Evolutionary conservation across 2,329 filamentous ascomycete genomes (phyloP), one percentile per base, ranked within the genome.

Genomic region (Phialophora expanda): DNA sequence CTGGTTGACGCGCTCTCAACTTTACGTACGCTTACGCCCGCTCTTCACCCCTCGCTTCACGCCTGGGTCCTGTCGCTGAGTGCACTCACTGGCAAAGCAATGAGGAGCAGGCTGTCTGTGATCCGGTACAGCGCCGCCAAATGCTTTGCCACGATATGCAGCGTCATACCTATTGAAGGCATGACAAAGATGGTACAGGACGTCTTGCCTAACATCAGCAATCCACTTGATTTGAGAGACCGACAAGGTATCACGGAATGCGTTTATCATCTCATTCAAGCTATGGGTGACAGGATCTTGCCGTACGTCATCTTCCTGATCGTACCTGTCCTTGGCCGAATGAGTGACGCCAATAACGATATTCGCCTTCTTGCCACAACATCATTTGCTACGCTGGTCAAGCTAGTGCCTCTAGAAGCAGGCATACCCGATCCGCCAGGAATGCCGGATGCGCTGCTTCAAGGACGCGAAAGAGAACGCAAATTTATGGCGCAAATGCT

Each of bases 251-350:
- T 92, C 5, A 95, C 96, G 64, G 95, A 99, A 79, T 92, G 89
- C 72, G 91, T 99, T 66, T 99, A 99, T 76, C 95, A 99, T 78
- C 83, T 99, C 66, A 99, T 99, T 70, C 92, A 96, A 66, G 93
- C 97, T 59, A 99, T 99, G 95, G 95, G 96, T 68, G 95, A 98
- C 76, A 86, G 87, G 44, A 99, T 99, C 64, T 80, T 99, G 32
- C 95, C 96, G 2, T 99, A 99, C 74, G 95, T 99, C 69, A 97
- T 99, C 74, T 99, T 99, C 87, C 87, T 99, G 70, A 96, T 99
- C 66, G 96, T 98, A 12, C 95, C 95, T 14, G 95, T 99, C 3
- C 85, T 99, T 58, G 95, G 95, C 61, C 89, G 95, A 53, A 99
- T 99, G 95, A 98, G 95, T 75, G 95, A 99, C 77, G 96, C 94